phyloP scores from a whole-genome alignment of 164 flowering plant species.

The Macadamia integrifolia region DNA sequence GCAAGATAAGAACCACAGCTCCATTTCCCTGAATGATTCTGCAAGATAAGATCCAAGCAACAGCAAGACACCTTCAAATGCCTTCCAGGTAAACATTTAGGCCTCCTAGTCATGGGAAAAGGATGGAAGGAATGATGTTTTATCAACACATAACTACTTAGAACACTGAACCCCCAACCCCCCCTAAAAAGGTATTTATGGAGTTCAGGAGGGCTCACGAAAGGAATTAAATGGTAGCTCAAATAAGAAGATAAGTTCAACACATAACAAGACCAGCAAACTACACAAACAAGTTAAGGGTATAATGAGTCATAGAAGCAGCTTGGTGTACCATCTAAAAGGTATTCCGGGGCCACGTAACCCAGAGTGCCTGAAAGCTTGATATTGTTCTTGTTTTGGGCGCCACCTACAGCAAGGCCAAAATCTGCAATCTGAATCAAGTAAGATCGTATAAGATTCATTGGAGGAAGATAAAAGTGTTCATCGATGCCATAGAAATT shows the following conservation, averaged over 20 bases:
- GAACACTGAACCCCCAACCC: too few relatives aligned
- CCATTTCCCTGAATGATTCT: too few relatives aligned
- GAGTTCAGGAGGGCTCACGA: neutral
- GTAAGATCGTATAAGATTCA: neutral
- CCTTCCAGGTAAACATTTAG: neutral
- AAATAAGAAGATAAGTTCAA: too few relatives aligned
- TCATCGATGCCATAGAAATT: neutral
- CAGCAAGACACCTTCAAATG: neutral
- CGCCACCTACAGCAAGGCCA: conserved; percentile 73
- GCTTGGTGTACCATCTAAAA: conserved; percentile 70
- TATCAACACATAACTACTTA: too few relatives aligned
- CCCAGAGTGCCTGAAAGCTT: conserved; percentile 91
- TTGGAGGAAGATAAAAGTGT: too few relatives aligned
- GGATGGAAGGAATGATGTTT: neutral
- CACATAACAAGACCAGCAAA: neutral
- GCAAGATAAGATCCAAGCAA: too few relatives aligned
- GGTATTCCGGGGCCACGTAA: conserved; percentile 95
- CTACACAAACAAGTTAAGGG: neutral
- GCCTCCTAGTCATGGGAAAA: neutral
- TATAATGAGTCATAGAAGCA: neutral
- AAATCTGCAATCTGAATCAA: conserved; percentile 81
- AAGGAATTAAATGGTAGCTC: neutral
- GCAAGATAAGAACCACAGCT: too few relatives aligned
- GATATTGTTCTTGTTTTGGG: conserved; percentile 51
- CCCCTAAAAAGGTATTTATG: neutral